Evolutionary conservation across 371 early-diverging fungal genomes (phyloP).

Genomic region (Gilbertella persicaria): DNA sequence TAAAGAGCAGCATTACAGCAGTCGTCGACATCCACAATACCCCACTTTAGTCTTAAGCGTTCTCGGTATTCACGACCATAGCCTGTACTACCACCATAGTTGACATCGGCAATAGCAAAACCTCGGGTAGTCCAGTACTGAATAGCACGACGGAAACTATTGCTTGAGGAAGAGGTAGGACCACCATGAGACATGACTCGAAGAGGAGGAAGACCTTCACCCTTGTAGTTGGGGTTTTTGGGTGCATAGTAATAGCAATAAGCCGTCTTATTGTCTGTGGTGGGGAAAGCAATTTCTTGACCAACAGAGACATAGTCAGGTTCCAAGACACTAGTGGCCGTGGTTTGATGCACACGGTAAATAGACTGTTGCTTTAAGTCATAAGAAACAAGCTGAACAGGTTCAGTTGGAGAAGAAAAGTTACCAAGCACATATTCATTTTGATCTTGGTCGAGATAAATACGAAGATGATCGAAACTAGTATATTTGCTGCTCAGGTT

Average conservation of each 20-base stretch:
- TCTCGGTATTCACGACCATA: conserved; percentile 76
- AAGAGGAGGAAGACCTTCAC: conserved; percentile 65
- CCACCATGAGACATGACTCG: conserved; percentile 76
- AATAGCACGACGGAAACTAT: conserved; percentile 49
- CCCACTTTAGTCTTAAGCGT: conserved; percentile 69
- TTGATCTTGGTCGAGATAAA: conserved; percentile 26
- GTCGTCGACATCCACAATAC: conserved; percentile 78
- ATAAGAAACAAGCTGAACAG: conserved; percentile 27
- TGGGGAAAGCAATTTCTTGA: conserved; percentile 64
- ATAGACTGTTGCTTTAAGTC: conserved; percentile 13
- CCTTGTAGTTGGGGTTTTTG: conserved; percentile 58
- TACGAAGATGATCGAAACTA: conserved; percentile 34
- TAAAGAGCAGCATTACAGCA: conserved; percentile 72
- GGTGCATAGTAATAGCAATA: conserved; percentile 71
- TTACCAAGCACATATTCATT: conserved; percentile 36
- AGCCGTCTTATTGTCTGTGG: conserved; percentile 46
- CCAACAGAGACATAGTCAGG: conserved; percentile 62
- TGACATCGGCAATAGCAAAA: conserved; percentile 71
- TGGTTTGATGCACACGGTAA: conserved; percentile 12
- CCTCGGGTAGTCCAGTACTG: conserved; percentile 82
- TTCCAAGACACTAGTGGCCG: conserved; percentile 28
- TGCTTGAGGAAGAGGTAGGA: conserved; percentile 51
- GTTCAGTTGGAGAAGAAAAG: conserved; percentile 29
- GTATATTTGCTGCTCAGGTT: conserved; percentile 37
- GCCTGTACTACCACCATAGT: conserved; percentile 78